A percentile compares a stretch with the other conserved stretches of the same genome.
These are phyloP conservation scores for Ammopiptanthus mongolicus DNA, from an alignment of 306 rosid species.

Conservation along the genomic window DNA sequence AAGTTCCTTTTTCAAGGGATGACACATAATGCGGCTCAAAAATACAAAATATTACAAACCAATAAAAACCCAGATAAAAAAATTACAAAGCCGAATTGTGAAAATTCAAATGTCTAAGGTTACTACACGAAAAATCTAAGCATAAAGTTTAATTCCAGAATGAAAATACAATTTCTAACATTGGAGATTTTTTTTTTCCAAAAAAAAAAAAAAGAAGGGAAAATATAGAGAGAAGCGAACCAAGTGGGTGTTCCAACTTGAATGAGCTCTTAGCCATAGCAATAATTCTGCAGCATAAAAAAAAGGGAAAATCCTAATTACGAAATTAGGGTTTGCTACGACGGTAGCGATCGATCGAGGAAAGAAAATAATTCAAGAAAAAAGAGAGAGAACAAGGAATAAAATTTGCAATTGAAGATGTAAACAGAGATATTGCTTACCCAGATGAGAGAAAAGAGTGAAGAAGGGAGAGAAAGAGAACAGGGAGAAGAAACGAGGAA, in stretches of 20 bases:
- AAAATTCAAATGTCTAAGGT: not conserved
- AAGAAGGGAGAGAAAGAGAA: not conserved
- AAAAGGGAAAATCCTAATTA: not conserved
- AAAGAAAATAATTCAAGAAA: not conserved
- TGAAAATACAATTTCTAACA: not conserved
- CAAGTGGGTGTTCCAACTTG: constrained; percentile 48
- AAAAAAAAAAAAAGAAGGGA: not conserved
- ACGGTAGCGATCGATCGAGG: not conserved
- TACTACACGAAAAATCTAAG: not conserved
- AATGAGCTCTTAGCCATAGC: constrained; percentile 45
- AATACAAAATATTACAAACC: not conserved
- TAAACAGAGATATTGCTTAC: not conserved
- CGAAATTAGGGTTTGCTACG: constrained; percentile 21
- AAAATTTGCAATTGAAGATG: not conserved
- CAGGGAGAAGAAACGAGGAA: not conserved
- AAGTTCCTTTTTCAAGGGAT: not conserved
- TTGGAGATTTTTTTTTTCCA: not conserved
- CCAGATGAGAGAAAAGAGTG: not conserved
- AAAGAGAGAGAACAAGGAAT: not conserved
- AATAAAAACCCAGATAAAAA: not conserved
- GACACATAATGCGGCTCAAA: not conserved
- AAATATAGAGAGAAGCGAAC: constrained; percentile 21
- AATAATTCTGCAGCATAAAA: constrained; percentile 20
- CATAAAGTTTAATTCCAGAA: not conserved
- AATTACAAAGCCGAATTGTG: not conserved